phyloP scores from a whole-genome alignment of 1,139 yeast species.

The Saccharomycopsis hybrid region DNA sequence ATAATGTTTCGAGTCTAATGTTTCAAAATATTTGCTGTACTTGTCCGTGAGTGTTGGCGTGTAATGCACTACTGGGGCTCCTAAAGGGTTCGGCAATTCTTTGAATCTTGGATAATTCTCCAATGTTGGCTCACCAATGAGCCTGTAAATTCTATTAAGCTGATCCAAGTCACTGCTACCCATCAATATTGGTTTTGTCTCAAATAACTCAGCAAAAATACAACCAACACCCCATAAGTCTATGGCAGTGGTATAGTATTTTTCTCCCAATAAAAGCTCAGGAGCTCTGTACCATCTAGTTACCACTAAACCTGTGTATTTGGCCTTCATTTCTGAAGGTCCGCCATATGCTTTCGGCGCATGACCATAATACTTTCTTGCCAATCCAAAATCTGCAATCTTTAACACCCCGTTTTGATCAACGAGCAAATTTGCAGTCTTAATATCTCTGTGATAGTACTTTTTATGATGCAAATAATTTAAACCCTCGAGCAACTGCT shows the following conservation, averaged over 20 bases:
- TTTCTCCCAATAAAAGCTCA: slow-evolving; percentile 79
- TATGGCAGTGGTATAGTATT: slow-evolving; percentile 84
- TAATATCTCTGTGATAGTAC: slow-evolving; percentile 83
- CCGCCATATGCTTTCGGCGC: slow-evolving; percentile 71
- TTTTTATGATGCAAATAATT: slow-evolving; percentile 70
- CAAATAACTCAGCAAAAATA: slow-evolving; percentile 87
- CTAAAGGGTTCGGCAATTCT: slow-evolving; percentile 53
- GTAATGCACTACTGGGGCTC: slow-evolving; percentile 35
- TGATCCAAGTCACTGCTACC: slow-evolving; percentile 92
- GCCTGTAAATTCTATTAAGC: slow-evolving; percentile 69
- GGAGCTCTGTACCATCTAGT: slow-evolving; percentile 98
- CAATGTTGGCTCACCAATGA: slow-evolving; percentile 74
- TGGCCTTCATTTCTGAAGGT: slow-evolving; percentile 39
- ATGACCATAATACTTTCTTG: slow-evolving; percentile 70
- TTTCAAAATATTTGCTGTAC: slow-evolving; percentile 33
- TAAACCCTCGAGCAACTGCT: slow-evolving; percentile 72
- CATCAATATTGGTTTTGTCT: slow-evolving; percentile 71
- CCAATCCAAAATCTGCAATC: slow-evolving; percentile 92
- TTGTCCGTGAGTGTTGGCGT: slow-evolving; percentile 48
- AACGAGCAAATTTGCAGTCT: slow-evolving; percentile 85
- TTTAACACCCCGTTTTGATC: slow-evolving; percentile 73
- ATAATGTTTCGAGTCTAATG: slow-evolving; percentile 13
- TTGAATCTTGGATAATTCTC: slow-evolving; percentile 61
- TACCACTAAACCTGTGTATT: slow-evolving; percentile 86
- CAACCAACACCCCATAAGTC: slow-evolving; percentile 98